Evolutionary conservation across 2,329 filamentous ascomycete genomes (phyloP).

Genomic region (Sporothrix pseudoabietina): DNA sequence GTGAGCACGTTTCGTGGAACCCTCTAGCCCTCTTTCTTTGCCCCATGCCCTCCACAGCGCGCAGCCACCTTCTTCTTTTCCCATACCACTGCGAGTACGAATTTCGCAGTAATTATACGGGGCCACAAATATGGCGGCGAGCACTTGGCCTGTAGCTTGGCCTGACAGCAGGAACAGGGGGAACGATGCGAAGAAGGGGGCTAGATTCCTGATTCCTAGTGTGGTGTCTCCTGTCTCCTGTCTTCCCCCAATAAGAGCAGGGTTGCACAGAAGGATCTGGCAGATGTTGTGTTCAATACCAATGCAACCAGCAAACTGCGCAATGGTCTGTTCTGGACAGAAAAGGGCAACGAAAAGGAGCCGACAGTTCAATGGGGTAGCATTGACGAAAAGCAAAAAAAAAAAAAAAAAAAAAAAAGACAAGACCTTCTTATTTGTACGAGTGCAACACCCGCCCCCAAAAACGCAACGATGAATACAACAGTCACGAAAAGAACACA

Average conservation of each 20-base stretch:
- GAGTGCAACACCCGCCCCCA: background rate
- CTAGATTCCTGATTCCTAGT: background rate
- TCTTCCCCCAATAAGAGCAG: background rate
- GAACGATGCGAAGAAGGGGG: background rate
- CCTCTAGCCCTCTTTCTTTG: background rate
- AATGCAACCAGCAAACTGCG: constrained; percentile 1
- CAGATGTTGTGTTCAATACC: background rate
- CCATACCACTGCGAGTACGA: background rate
- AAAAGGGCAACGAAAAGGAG: background rate
- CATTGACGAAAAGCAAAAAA: background rate
- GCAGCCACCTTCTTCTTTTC: constrained; percentile 1
- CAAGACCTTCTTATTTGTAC: background rate
- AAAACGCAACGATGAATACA: background rate
- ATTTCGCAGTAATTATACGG: too few relatives aligned
- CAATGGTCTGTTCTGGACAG: background rate
- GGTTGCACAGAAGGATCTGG: constrained; percentile 9
- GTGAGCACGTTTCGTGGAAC: constrained; percentile 12
- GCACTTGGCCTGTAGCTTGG: background rate
- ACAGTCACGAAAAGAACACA: background rate
- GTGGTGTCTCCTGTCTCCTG: background rate
- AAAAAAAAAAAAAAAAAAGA: background rate
- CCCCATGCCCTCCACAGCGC: background rate
- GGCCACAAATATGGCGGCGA: background rate
- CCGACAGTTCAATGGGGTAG: background rate
- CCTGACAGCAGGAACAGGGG: background rate